A percentile compares a stretch with the other conserved stretches of the same genome.
Evolutionary conservation across 805 yeast genomes (phyloP).

Genomic region (Ogataea wickerhamii): DNA sequence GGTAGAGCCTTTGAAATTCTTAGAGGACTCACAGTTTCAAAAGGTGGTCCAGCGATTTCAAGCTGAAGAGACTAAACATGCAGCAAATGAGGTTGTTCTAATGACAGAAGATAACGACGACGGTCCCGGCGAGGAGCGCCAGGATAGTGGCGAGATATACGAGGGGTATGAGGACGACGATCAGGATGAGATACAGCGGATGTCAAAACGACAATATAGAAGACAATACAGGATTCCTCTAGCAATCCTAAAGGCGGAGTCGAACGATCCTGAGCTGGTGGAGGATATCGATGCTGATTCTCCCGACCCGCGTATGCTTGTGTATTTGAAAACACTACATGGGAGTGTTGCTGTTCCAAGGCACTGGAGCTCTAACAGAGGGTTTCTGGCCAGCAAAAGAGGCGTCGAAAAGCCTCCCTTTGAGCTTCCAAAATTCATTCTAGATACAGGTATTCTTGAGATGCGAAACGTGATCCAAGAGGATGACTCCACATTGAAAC

Average conservation of each 20-base stretch:
- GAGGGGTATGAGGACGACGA: constrained; percentile 25
- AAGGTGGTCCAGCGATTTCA: constrained; percentile 22
- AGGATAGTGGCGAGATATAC: constrained; percentile 3
- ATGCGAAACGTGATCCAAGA: constrained; percentile 65
- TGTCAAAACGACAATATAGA: constrained; percentile 51
- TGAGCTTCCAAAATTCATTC: constrained; percentile 72
- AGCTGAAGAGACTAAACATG: background rate
- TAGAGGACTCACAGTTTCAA: background rate
- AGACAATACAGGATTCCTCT: constrained; percentile 57
- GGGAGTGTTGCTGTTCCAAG: constrained; percentile 74
- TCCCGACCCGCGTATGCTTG: constrained; percentile 64
- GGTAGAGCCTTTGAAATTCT: background rate
- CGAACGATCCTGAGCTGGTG: constrained; percentile 64
- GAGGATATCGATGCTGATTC: constrained; percentile 91
- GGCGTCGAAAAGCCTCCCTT: constrained; percentile 70
- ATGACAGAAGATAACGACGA: constrained; percentile 8
- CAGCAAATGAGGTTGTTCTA: constrained; percentile 5
- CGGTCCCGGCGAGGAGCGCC: constrained; percentile 5
- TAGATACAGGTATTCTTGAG: constrained; percentile 79
- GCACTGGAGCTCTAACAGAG: constrained; percentile 82
- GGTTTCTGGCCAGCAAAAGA: constrained; percentile 62
- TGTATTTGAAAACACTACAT: constrained; percentile 58
- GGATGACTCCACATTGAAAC: constrained; percentile 60
- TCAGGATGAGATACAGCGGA: constrained; percentile 20
- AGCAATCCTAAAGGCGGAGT: constrained; percentile 59